Conservation (phyloP, 176 grass and related monocot species). For the Oryza punctata region DNA sequence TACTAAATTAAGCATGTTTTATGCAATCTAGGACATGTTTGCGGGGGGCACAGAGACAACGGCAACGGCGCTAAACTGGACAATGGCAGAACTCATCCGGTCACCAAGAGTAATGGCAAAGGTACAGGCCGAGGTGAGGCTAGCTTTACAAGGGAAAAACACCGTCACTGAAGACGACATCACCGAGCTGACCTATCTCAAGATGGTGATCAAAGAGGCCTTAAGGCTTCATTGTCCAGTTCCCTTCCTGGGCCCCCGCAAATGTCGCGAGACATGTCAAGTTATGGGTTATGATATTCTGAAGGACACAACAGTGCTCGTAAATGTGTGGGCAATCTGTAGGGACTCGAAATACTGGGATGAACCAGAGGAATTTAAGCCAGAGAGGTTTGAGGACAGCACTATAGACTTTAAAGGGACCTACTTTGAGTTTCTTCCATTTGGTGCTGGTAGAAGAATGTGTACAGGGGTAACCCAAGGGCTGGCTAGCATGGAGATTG, state of each 20-base stretch:
- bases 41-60: conserved; percentile 16
- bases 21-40: conserved; percentile 47
- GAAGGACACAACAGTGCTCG: neutral
- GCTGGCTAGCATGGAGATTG: neutral
- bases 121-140: conserved; percentile 27
- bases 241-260: conserved; percentile 19
- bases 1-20: too few relatives aligned
- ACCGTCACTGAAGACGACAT: neutral
- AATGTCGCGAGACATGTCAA: conserved; percentile 3
- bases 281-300: conserved; percentile 17
- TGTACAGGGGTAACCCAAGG: conserved; percentile 27
- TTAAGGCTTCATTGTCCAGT: conserved; percentile 36
- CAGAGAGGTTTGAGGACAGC: conserved; percentile 3
- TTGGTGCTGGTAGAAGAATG: conserved; percentile 42
- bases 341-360: neutral
- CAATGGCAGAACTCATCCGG: conserved; percentile 40
- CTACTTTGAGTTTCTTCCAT: conserved; percentile 24
- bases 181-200: neutral
- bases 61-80: neutral
- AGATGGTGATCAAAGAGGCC: conserved; percentile 42
- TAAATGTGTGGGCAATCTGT: conserved; percentile 42
- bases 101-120: conserved; percentile 28
- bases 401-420: conserved; percentile 1
- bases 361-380: conserved; percentile 3
- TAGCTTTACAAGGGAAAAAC: neutral